Evolutionary conservation across 2,329 filamentous ascomycete genomes (phyloP), one percentile per base, ranked within the genome.

Genomic region (Neonectria ditissima): DNA sequence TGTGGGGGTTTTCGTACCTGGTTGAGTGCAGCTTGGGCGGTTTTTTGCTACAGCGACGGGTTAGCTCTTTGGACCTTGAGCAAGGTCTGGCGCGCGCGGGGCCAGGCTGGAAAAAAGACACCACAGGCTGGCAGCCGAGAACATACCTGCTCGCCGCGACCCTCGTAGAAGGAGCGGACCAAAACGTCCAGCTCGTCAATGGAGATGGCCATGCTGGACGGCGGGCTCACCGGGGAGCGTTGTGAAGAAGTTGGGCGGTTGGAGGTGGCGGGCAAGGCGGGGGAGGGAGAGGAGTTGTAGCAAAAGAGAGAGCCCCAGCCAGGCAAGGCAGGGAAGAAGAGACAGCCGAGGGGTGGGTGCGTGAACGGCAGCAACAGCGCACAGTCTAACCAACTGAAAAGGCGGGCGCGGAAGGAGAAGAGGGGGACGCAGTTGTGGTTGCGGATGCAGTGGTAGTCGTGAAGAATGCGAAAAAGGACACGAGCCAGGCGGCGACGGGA

Each of bases 131-230:
- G 28, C 30, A 53, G 24, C 28, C 10, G 28, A 54, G 43, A 37
- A 61, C 90, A 75, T 85, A 97, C 94, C 85, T 94, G 88, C 66
- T 97, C 93, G 75, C 96, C 96, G 80, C 95, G 92, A 79, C 94
- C 94, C 84, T 98, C 95, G 78, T 97, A 99, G 83, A 99, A 98
- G 84, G 93, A 90, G 80, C 92, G 94, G 86, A 98, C 95, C 72
- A 94, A 96, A 81, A 87, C 91, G 88, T 99, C 96, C 85, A 99
- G 90, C 89, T 99, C 96, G 81, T 92, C 89, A 81, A 99, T 95
- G 76, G 92, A 84, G 79, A 88, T 84, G 79, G 88, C 84, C 89
- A 91, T 91, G 80, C 78, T 83, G 73, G 59, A 63, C 52, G 58
- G 41, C 67, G 66, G 59, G 58, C 67, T 71, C 70, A 52, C 66